Percentiles rank a stretch among this genome's conserved stretches.
phyloP scores from a whole-genome alignment of 1,284 basidiomycete species.

The Mycosarcoma maydis region DNA sequence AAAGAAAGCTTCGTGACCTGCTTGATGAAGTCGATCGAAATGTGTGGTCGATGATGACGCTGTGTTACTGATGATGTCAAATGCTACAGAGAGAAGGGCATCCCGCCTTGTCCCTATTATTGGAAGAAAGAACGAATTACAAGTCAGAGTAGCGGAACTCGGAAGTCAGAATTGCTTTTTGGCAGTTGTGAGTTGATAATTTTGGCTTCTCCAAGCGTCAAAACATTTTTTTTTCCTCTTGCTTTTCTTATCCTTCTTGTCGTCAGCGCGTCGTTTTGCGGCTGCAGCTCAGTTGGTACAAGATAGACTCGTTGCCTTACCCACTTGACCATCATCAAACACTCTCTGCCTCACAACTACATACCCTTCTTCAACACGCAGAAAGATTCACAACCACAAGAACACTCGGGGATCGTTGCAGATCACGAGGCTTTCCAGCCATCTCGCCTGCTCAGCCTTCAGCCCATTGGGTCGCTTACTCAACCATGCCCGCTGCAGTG shows the following conservation, averaged over 20 bases:
- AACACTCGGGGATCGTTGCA: slow-evolving; percentile 7
- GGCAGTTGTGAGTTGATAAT: slow-evolving; percentile 13
- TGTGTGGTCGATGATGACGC: no score
- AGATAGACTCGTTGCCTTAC: background rate
- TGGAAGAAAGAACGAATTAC: slow-evolving; percentile 19
- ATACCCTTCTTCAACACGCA: background rate
- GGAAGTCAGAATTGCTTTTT: slow-evolving; percentile 3
- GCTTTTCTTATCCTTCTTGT: no score
- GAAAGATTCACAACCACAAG: no score
- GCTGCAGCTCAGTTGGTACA: background rate
- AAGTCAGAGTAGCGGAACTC: slow-evolving; percentile 22
- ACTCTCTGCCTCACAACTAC: background rate
- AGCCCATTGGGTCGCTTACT: background rate
- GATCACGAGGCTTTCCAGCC: slow-evolving; percentile 1
- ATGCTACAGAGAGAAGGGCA: no score
- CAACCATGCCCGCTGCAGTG: slow-evolving; percentile 51
- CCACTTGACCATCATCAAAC: background rate
- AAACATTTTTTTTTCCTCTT: slow-evolving; percentile 19
- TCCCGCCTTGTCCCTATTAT: no score
- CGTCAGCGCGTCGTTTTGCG: background rate
- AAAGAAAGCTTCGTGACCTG: no score
- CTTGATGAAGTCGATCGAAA: no score
- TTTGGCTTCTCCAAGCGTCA: slow-evolving; percentile 7
- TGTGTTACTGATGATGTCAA: no score
- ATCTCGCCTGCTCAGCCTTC: background rate